Percentiles rank a stretch among this genome's conserved stretches.
These are phyloP conservation scores for Eutrema japonicum DNA, from an alignment of 345 rosid genomes.

Conservation along the genomic window DNA sequence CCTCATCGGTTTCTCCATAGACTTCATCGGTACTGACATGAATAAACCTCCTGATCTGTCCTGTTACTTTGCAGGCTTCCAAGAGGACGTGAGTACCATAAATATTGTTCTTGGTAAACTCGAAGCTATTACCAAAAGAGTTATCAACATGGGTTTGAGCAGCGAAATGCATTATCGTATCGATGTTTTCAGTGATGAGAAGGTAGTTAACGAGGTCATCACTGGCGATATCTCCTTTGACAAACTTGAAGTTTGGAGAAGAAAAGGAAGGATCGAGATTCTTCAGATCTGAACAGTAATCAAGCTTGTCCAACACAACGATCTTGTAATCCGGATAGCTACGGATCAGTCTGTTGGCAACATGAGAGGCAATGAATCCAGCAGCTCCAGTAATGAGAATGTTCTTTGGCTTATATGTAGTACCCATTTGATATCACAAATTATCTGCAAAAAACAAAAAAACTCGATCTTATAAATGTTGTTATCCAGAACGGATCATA, in stretches of 20 bases:
- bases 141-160: slow-evolving; percentile 76
- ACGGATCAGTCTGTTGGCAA: slow-evolving; percentile 51
- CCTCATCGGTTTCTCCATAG: slow-evolving; percentile 69
- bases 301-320: slow-evolving; percentile 67
- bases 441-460: slow-evolving; percentile 26
- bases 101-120: slow-evolving; percentile 65
- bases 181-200: slow-evolving; percentile 57
- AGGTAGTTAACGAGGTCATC: slow-evolving; percentile 64
- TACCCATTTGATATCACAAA: slow-evolving; percentile 32
- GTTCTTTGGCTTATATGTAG: slow-evolving; percentile 54
- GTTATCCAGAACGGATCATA: slow-evolving; percentile 14
- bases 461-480: too few species aligned
- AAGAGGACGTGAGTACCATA: slow-evolving; percentile 72
- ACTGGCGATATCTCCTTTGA: slow-evolving; percentile 63
- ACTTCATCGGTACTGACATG: slow-evolving; percentile 78
- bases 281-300: slow-evolving; percentile 65
- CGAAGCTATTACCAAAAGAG: slow-evolving; percentile 69
- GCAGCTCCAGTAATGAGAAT: slow-evolving; percentile 75
- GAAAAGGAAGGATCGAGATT: slow-evolving; percentile 52
- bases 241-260: slow-evolving; percentile 62
- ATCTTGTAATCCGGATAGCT: slow-evolving; percentile 62
- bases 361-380: slow-evolving; percentile 70
- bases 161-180: slow-evolving; percentile 69
- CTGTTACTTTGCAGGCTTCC: slow-evolving; percentile 67
- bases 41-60: slow-evolving; percentile 61